Conservation (phyloP, 179 eudicot species). For the Carnegiea gigantea region DNA sequence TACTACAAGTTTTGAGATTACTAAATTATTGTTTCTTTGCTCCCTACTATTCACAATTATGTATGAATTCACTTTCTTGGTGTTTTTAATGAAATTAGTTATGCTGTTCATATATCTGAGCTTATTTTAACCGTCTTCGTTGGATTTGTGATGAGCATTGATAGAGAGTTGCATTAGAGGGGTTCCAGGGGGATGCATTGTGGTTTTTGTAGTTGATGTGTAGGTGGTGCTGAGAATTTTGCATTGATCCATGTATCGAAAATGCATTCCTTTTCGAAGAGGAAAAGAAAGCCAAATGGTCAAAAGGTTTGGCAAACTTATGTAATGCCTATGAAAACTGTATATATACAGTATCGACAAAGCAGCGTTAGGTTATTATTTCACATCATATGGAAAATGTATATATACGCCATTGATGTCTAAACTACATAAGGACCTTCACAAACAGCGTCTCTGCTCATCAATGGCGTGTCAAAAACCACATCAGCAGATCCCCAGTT, state of each 20-base stretch:
- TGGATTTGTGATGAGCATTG: background rate
- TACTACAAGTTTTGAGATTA: background rate
- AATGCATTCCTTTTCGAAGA: background rate
- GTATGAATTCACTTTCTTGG: background rate
- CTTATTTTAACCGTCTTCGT: background rate
- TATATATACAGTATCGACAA: too few species aligned
- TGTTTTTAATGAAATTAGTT: background rate
- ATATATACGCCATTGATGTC: background rate
- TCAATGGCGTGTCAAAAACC: background rate
- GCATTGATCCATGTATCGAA: background rate
- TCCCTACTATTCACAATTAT: background rate
- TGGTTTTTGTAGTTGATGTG: background rate
- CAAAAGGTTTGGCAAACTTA: background rate
- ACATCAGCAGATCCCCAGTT: too few species aligned
- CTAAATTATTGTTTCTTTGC: background rate
- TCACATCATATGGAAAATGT: background rate
- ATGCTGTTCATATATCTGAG: background rate
- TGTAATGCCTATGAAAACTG: too few species aligned
- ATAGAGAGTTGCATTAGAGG: background rate
- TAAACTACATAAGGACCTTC: background rate
- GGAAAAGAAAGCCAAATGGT: constrained; percentile 2
- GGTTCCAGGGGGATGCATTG: background rate
- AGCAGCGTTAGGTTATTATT: background rate
- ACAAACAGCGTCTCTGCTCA: background rate
- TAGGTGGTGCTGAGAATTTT: background rate